Conservation (phyloP, 208 protist genomes). For the Leishmania major region DNA sequence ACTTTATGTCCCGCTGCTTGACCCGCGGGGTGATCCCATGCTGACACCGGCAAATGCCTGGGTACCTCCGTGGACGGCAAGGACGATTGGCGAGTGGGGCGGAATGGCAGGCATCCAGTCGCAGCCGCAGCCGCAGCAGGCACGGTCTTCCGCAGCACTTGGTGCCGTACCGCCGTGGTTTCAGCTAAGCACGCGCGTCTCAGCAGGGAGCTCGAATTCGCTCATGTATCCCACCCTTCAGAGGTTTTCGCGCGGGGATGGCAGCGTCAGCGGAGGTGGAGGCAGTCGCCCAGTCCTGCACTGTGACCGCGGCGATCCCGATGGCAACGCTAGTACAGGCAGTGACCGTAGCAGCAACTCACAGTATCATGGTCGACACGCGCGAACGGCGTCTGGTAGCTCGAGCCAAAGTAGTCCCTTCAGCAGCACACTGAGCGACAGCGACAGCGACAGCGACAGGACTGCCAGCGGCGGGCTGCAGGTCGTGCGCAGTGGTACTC, state of each 20-base stretch:
- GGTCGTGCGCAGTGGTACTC: not conserved
- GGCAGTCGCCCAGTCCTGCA: not conserved
- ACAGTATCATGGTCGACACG: not conserved
- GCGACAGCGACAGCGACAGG: not conserved
- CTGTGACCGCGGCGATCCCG: not conserved
- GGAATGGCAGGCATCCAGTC: not conserved
- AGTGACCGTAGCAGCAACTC: not conserved
- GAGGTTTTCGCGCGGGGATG: not conserved
- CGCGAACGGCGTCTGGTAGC: not conserved
- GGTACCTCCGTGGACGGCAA: not conserved
- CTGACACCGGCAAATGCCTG: not conserved
- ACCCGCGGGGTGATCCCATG: not conserved
- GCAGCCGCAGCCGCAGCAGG: not conserved
- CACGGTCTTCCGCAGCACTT: not conserved
- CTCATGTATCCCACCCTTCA: not conserved
- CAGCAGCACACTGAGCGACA: not conserved
- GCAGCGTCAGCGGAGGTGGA: not conserved
- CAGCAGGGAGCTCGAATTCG: not conserved
- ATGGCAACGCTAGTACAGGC: not conserved
- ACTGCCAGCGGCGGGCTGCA: not conserved
- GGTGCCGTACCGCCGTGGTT: not conserved
- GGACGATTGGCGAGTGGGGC: not conserved
- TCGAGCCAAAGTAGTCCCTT: not conserved
- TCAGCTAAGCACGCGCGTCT: slow-evolving; percentile 3
- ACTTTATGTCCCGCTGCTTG: slow-evolving; percentile 15